Evolutionary conservation across 257 asterid species (phyloP).

Genomic region (Solanum neorickii): DNA sequence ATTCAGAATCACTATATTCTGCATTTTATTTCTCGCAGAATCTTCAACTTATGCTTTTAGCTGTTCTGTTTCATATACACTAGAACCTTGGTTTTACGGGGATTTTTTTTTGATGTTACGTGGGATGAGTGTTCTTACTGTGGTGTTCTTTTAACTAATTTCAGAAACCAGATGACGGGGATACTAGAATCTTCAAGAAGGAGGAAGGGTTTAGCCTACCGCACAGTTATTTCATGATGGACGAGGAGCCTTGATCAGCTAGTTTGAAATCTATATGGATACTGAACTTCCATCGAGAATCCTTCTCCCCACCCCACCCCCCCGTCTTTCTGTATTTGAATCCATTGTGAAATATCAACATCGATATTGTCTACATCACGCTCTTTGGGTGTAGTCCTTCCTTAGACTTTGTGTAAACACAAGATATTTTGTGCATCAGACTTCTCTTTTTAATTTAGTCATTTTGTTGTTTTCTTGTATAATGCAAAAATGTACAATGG

Average conservation of each 20-base stretch:
- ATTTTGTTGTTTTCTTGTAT: background rate
- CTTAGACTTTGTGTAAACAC: background rate
- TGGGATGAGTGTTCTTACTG: background rate
- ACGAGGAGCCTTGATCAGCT: constrained; percentile 26
- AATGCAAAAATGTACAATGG: background rate
- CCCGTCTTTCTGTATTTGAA: background rate
- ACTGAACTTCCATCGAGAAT: background rate
- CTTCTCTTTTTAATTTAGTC: background rate
- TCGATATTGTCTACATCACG: background rate
- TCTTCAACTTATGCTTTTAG: background rate
- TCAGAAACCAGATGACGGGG: constrained; percentile 87
- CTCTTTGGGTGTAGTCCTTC: background rate
- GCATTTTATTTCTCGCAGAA: background rate
- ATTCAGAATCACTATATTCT: background rate
- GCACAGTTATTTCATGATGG: constrained; percentile 45
- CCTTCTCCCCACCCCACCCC: background rate
- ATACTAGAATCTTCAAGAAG: constrained; percentile 40
- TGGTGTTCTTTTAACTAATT: background rate
- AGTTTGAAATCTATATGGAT: background rate
- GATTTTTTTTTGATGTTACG: background rate
- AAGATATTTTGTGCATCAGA: background rate
- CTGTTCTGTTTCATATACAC: background rate
- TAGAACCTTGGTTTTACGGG: background rate
- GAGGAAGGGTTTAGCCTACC: constrained; percentile 86
- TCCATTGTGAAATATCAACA: background rate